phyloP scores from a whole-genome alignment of 257 asterid species.

The Nicotiana knightiana region DNA sequence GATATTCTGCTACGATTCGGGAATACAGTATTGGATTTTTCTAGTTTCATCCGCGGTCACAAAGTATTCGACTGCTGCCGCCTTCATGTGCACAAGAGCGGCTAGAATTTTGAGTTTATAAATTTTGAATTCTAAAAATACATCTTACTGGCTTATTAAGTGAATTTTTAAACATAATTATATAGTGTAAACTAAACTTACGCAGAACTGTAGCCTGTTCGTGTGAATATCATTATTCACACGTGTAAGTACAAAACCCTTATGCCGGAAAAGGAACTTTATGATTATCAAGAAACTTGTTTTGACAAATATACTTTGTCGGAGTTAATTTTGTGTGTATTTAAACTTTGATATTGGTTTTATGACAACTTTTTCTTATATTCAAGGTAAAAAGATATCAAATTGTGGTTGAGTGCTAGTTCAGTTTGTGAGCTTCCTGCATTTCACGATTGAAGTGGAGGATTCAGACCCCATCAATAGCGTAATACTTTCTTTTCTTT shows the following conservation, averaged over 20 bases:
- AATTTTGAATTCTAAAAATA: no score
- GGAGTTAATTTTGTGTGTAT: not conserved
- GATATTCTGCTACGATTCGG: not conserved
- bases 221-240: not conserved
- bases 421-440: no score
- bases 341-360: not conserved
- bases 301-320: not conserved
- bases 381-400: not conserved
- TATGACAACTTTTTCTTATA: not conserved
- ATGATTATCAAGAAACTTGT: not conserved
- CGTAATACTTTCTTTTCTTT: no score
- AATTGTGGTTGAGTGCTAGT: no score
- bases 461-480: no score
- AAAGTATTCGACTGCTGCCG: not conserved
- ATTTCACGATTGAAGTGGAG: no score
- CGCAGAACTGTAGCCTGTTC: no score
- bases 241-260: not conserved
- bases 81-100: no score
- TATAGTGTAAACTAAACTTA: no score
- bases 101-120: no score
- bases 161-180: no score
- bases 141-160: no score
- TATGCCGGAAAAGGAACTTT: not conserved
- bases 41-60: not conserved
- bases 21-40: constrained; percentile 6